A percentile compares a stretch with the other conserved stretches of the same genome.
Conservation (phyloP, 169 alveolate species). For the Plasmodium yoelii region DNA sequence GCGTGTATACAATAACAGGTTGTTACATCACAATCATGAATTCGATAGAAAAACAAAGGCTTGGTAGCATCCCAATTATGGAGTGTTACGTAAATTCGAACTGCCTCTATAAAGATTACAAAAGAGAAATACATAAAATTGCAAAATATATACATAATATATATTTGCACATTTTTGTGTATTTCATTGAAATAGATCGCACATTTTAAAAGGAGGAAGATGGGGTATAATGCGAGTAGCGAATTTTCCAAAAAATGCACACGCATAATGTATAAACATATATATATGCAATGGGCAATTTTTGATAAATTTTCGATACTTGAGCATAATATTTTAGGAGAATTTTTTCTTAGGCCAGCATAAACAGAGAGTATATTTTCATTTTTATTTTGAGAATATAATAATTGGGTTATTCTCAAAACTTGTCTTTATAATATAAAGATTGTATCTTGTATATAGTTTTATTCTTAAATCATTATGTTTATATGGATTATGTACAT, state of each 20-base stretch:
- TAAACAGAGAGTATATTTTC: too few relatives aligned
- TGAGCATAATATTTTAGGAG: too few relatives aligned
- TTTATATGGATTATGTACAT: too few relatives aligned
- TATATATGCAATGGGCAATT: neutral
- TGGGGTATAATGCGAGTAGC: slow-evolving; percentile 3
- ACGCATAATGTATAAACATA: neutral
- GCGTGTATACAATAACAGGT: slow-evolving; percentile 76
- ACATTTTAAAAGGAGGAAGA: slow-evolving; percentile 9
- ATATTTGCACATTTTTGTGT: neutral
- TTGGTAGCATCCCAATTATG: slow-evolving; percentile 5
- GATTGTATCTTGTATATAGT: too few relatives aligned
- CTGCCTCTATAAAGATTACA: slow-evolving; percentile 32
- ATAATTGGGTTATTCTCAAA: too few relatives aligned
- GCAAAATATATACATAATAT: too few relatives aligned
- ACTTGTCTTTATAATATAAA: too few relatives aligned
- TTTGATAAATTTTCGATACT: too few relatives aligned
- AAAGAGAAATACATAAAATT: neutral
- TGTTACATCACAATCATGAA: slow-evolving; percentile 68
- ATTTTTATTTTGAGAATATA: too few relatives aligned
- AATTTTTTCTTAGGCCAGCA: too few relatives aligned
- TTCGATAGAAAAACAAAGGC: slow-evolving; percentile 37
- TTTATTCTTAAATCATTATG: too few relatives aligned
- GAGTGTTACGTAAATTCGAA: slow-evolving; percentile 42
- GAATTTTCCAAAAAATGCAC: neutral
- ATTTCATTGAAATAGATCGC: neutral